Conservation (phyloP, 2,329 filamentous ascomycete genomes). For the Sarocladium strictum region DNA sequence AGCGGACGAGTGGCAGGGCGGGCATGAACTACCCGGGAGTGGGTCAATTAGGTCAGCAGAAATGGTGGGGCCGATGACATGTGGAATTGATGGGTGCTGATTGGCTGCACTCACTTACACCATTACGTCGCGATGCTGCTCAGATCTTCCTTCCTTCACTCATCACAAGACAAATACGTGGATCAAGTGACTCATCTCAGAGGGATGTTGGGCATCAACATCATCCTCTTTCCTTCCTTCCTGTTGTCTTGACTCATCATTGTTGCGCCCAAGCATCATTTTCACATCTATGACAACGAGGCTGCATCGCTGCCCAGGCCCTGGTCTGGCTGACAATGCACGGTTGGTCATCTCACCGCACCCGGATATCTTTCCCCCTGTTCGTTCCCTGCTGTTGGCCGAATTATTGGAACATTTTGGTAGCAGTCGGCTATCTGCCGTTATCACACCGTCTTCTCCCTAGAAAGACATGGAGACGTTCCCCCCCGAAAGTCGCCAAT, state of each 20-base stretch:
- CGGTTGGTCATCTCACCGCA: neutral
- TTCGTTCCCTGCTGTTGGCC: too few species aligned
- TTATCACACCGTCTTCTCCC: conserved; percentile 3
- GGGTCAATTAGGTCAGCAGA: conserved; percentile 1
- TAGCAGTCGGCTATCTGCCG: too few species aligned
- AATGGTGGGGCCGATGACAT: neutral
- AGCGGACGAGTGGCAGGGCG: neutral
- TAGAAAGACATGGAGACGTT: neutral
- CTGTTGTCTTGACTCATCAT: neutral
- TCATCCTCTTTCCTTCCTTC: neutral
- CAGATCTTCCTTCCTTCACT: neutral
- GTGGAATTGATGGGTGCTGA: neutral
- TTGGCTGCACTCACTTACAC: conserved; percentile 3
- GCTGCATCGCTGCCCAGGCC: neutral
- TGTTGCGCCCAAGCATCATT: neutral
- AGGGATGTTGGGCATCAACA: neutral
- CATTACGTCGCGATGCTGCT: neutral
- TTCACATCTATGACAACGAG: conserved; percentile 1
- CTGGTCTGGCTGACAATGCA: conserved; percentile 9
- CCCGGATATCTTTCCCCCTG: neutral
- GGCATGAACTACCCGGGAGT: neutral
- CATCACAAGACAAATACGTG: too few species aligned
- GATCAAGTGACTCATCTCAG: neutral
- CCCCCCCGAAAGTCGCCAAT: neutral
- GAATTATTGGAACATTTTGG: too few species aligned